These are phyloP conservation scores for Metrosideros polymorpha DNA, from an alignment of 441 rosid genomes.

Conservation along the genomic window DNA sequence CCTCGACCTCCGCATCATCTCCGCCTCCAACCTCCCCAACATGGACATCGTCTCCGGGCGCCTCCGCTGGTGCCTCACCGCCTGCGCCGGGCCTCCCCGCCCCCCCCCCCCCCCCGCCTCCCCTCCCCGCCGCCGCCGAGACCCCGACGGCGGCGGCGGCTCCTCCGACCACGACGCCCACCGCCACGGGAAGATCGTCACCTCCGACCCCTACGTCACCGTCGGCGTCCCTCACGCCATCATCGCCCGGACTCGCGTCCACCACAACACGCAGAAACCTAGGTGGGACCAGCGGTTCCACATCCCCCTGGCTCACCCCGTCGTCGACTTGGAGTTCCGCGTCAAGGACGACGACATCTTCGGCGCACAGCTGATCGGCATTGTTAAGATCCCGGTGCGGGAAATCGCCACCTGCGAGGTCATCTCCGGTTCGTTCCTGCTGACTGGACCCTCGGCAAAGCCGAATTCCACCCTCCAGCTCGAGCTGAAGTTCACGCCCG, in stretches of 20 bases:
- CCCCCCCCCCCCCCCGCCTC: neutral
- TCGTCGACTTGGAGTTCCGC: conserved; percentile 49
- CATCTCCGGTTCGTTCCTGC: conserved; percentile 44
- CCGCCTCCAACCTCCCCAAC: conserved; percentile 63
- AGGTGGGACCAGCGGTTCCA: conserved; percentile 60
- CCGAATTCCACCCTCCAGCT: conserved; percentile 40
- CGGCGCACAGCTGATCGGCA: conserved; percentile 65
- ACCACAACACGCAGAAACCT: conserved; percentile 55
- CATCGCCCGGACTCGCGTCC: conserved; percentile 67
- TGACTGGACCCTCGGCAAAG: conserved; percentile 40
- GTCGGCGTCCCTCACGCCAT: conserved; percentile 79
- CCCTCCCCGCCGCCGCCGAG: neutral
- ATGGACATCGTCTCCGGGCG: conserved; percentile 56
- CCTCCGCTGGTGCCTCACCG: conserved; percentile 37
- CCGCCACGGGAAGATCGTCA: conserved; percentile 37
- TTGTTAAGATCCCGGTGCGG: conserved; percentile 42
- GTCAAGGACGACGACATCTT: conserved; percentile 78
- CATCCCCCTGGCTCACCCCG: conserved; percentile 62
- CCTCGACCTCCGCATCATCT: conserved; percentile 55
- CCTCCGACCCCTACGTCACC: conserved; percentile 78
- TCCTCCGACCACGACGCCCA: conserved; percentile 11
- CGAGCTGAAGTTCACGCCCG: conserved; percentile 54
- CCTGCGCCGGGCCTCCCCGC: conserved; percentile 18
- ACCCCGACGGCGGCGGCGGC: neutral
- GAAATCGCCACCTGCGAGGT: conserved; percentile 25